A percentile compares a stretch with the other conserved stretches of the same genome.
These are phyloP conservation scores for Suhomyces tanzawaensis DNA, from an alignment of 805 yeast genomes.

Conservation along the genomic window DNA sequence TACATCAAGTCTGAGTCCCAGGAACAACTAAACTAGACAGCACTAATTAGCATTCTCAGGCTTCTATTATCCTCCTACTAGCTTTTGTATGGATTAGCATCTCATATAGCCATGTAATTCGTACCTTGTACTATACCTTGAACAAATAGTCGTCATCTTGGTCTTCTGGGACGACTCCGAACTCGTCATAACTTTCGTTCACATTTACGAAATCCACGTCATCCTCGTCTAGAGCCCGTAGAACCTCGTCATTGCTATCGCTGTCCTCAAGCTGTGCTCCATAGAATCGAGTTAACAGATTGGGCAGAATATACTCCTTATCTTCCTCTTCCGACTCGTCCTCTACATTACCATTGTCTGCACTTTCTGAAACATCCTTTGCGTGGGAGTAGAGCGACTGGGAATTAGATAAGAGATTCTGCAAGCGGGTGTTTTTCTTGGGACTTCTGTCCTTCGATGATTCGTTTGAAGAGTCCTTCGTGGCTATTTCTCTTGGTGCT, in stretches of 20 bases:
- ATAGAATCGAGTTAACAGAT: slow-evolving; percentile 31
- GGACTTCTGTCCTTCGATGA: not conserved
- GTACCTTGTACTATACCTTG: slow-evolving; percentile 13
- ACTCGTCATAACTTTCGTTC: slow-evolving; percentile 19
- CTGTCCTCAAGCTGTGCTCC: slow-evolving; percentile 21
- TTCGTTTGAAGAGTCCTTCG: not conserved
- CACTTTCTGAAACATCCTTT: not conserved
- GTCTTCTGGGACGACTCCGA: slow-evolving; percentile 13
- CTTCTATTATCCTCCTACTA: no score
- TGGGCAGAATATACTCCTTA: slow-evolving; percentile 42
- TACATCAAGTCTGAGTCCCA: no score
- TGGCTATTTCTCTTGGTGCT: no score
- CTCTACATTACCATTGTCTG: slow-evolving; percentile 3
- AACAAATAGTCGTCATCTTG: slow-evolving; percentile 35
- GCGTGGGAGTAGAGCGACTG: slow-evolving; percentile 31
- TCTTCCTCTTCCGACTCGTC: slow-evolving; percentile 25
- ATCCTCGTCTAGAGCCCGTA: slow-evolving; percentile 22
- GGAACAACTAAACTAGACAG: no score
- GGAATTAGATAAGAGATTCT: slow-evolving; percentile 35
- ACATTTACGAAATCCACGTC: slow-evolving; percentile 29
- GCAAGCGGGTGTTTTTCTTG: slow-evolving; percentile 20
- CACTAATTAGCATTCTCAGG: no score
- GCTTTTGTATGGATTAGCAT: no score
- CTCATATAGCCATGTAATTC: no score
- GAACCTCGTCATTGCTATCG: slow-evolving; percentile 19